These are phyloP conservation scores for Solanum rostratum DNA, from an alignment of 257 asterid genomes.

Conservation along the genomic window DNA sequence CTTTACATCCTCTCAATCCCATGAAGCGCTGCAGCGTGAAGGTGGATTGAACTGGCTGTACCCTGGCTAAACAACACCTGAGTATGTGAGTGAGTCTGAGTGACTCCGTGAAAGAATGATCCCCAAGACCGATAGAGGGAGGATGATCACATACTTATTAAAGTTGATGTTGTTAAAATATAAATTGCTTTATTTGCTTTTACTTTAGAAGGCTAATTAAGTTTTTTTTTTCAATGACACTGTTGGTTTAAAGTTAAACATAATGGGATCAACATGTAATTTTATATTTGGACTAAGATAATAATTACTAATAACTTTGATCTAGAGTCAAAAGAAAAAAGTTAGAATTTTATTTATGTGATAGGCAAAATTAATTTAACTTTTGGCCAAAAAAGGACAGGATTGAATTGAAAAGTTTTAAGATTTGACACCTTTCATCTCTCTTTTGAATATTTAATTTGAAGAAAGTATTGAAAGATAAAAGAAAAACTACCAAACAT, in stretches of 20 bases:
- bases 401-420: background rate
- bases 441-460: background rate
- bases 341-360: background rate
- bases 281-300: slow-evolving; percentile 6
- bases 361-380: background rate
- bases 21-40: too few relatives aligned
- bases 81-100: too few relatives aligned
- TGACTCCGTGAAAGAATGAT: too few relatives aligned
- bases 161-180: background rate
- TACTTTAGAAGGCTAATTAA: slow-evolving; percentile 10
- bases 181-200: slow-evolving; percentile 2
- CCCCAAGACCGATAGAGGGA: too few relatives aligned
- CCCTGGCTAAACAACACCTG: too few relatives aligned
- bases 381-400: background rate
- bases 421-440: slow-evolving; percentile 1
- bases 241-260: slow-evolving; percentile 27
- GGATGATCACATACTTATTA: too few relatives aligned
- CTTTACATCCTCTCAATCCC: too few relatives aligned
- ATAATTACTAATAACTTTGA: background rate
- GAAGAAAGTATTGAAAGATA: background rate
- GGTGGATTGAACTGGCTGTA: too few relatives aligned
- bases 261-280: background rate
- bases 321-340: slow-evolving; percentile 5
- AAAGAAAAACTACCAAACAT: background rate
- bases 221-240: background rate